Evolutionary conservation across 805 yeast genomes (phyloP), one percentile per base, ranked within the genome.

Genomic region (Saccharomycopsis sp.): DNA sequence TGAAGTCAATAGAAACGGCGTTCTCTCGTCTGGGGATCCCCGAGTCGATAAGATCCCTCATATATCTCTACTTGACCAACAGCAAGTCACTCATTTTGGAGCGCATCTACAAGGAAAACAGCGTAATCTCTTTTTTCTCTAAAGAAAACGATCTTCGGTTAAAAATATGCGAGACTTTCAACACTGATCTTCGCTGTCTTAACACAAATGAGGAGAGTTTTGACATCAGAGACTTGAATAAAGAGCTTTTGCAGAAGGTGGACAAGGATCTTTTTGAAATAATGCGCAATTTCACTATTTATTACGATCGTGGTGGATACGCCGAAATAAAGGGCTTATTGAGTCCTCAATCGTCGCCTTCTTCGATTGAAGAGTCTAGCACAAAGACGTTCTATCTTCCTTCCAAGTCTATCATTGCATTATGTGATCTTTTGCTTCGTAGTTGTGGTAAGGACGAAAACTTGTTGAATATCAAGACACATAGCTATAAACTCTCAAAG

Each of bases 231-330:
- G 57, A 61, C 29, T 51, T 60, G 29, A 50, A 60, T 48, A 59
- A 57, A 55, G 60, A 60, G 37, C 47, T 57, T 8, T 21, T 60
- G 3, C 61, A 60, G 50, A 59, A 59, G 41, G 61, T 59, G 29
- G 58, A 58, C 29, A 51, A 57, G 23, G 62, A 61, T 44, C 47
- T 61, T 18, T 59, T 58, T 24, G 62, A 59, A 16, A 52, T 61
- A 23, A 50, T 61, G 23, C 53, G 56, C 16, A 54, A 56, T 37
- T 61, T 61, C 24, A 59, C 62, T 3, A 51, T 59, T 1, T 61
- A 61, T 48, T 61, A 61, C 51, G 62, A 60, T 34, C 41, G 60
- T 20, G 60, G 60, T 14, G 60, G 60, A 34, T 54, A 57, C 41
- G 37, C 53, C 2, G 61, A 60, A 24, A 60, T 60, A 15, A 57